Evolutionary conservation across 23 red algal genomes (phyloP).

Genomic region (Cyanidioschyzon merolae): DNA sequence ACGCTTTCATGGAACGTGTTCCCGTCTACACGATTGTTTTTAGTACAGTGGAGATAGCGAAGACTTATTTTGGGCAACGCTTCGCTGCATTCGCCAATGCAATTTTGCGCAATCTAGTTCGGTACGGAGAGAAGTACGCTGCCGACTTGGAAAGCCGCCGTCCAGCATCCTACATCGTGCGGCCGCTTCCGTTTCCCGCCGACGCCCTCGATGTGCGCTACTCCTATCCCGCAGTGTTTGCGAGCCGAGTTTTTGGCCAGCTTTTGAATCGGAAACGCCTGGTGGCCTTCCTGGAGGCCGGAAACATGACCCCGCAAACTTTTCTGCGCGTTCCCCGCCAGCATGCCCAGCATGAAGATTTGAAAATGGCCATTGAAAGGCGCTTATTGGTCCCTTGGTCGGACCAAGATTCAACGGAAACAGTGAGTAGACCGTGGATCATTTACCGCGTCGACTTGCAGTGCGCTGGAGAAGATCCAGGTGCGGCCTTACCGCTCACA

Average conservation of each 20-base stretch:
- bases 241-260: not conserved
- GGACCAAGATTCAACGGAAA: not conserved
- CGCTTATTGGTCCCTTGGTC: not conserved
- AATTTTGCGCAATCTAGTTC: not conserved
- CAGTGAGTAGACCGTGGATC: not conserved
- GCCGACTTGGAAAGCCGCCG: not conserved
- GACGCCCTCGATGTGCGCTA: not conserved
- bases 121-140: not conserved
- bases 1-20: conserved; percentile 11
- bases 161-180: conserved; percentile 3
- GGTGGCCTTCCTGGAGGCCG: not conserved
- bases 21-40: not conserved
- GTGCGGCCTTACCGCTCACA: not conserved
- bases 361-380: not conserved
- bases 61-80: not conserved
- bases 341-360: not conserved
- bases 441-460: not conserved
- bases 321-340: not conserved
- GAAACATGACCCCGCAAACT: not conserved
- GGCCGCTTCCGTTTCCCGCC: conserved; percentile 5
- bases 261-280: not conserved
- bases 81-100: conserved; percentile 2
- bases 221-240: not conserved
- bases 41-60: conserved; percentile 1
- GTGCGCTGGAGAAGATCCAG: not conserved